Base-by-base conservation (phyloP, 75 land plant genomes). In the Pinus tabuliformis region DNA sequence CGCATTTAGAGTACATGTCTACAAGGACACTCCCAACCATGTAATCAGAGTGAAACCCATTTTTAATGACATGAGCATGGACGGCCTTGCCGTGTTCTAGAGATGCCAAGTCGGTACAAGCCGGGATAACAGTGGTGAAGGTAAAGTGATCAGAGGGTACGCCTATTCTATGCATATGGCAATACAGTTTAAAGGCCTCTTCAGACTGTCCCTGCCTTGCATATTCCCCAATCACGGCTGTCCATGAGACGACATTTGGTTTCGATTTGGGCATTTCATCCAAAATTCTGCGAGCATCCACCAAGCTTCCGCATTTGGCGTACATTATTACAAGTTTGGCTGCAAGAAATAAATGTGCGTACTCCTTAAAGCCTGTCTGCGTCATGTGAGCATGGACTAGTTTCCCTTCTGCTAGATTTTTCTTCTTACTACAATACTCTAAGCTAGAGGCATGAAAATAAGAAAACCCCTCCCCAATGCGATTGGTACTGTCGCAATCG, bases 1-100 rank as follows among this genome's bases (percentile, higher is more conserved):
- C 76, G 63, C 86, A 86, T 70, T 88, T 88, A 14, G 86, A 82
- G 82, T 92, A 92, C 90, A 92, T 80, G 49, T 78, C 80, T 21
- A 90, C 30, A 45, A 92, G 92, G 14, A 90, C 77, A 66, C 89
- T 92, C 33, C 64, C 73, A 2, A 79, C 80, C 15, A 83, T 59
- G 1, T 39, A 28, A 59, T 88, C 88, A 12, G 78, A 16, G 36
- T 22, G 62, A 61, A 81, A 66, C 58, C 73, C 52, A 21, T 68
- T 80, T 64, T 87, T 64, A 13, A 89, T 42, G 5, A 83, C 17
- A 22, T 85, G 83, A 14, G 81, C 80, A 80, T 91, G 91, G 75
- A 91, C 28, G 8, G 78, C 81, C 30, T 74, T 70, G 33, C 91
- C 93, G 9, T 64, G 4, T 58, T 58, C 17, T 24, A 79, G 59